A percentile compares a stretch with the other conserved stretches of the same genome.
Conservation (phyloP, 371 early-diverging fungal genomes). For the Haplosporangium sp. region DNA sequence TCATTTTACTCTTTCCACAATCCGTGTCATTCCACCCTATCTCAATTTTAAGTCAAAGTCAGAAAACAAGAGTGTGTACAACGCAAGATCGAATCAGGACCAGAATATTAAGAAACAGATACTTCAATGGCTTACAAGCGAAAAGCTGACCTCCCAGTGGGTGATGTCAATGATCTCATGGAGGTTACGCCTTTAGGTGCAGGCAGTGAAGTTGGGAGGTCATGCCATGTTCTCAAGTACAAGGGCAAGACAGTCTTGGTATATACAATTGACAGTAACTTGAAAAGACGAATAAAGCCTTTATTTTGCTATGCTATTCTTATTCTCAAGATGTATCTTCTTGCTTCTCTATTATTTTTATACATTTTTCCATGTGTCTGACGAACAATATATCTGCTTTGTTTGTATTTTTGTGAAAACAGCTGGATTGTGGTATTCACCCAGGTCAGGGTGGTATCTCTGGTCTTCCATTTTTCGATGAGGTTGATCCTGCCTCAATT, state of each 20-base stretch:
- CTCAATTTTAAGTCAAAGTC: background rate
- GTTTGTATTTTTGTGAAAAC: slow-evolving; percentile 8
- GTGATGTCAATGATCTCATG: slow-evolving; percentile 76
- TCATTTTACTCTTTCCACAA: background rate
- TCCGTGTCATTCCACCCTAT: background rate
- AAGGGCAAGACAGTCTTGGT: slow-evolving; percentile 97
- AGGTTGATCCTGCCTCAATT: slow-evolving; percentile 94
- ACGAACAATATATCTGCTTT: slow-evolving; percentile 7
- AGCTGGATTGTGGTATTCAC: slow-evolving; percentile 99
- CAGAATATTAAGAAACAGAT: background rate
- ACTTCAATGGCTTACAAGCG: slow-evolving; percentile 42
- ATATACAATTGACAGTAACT: slow-evolving; percentile 30
- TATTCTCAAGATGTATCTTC: slow-evolving; percentile 1
- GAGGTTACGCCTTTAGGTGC: slow-evolving; percentile 98
- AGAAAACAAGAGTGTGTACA: background rate
- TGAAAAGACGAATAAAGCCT: slow-evolving; percentile 23
- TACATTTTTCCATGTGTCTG: slow-evolving; percentile 5
- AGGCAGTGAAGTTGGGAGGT: slow-evolving; percentile 99
- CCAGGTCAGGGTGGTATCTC: slow-evolving; percentile 98
- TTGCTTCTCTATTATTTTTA: background rate
- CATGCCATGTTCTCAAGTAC: slow-evolving; percentile 96
- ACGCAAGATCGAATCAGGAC: background rate
- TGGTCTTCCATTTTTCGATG: slow-evolving; percentile 98
- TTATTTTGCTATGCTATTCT: slow-evolving; percentile 5
- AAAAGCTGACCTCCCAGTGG: slow-evolving; percentile 57